Base-by-base conservation (phyloP, 805 yeast genomes). In the Suhomyces prunicola region DNA sequence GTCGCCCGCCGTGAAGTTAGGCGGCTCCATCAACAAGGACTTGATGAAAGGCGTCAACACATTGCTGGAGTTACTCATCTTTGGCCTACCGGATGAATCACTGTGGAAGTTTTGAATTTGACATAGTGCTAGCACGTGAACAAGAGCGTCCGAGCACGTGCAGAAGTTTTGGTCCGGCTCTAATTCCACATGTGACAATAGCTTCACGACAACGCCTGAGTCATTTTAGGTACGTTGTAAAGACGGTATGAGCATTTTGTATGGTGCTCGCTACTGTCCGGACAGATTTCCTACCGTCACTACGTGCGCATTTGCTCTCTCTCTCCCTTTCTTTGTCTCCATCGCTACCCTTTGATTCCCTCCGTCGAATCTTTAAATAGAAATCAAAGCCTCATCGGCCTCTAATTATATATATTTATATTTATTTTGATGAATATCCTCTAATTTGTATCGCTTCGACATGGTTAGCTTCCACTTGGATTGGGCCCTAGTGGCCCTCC, bases 1-100 rank as follows among this genome's bases (percentile, higher is more conserved):
- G 52, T 91, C 96, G 4, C 68, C 67, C 0, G 90, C 83, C 0
- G 84, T 77, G 52, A 92, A 76, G 39, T 76, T 73, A 8, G 87
- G 86, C 0, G 93, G 90, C 27, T 76, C 76, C 17, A 68, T 65
- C 36, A 89, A 67, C 42, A 91, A 75, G 51, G 85, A 79, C 70
- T 86, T 86, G 56, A 90, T 82, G 67, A 78, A 86, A 5, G 89
- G 88, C 24, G 79, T 72, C 41, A 76, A 67, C 13, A 68, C 68
- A 53, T 70, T 72, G 50, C 53, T 54, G 23, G 56, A 46, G 42
- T 31, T 48, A 31, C 26, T 35, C 50, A 26, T 40, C 54, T 17
- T 42, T 24, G 42, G 22, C 42, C 17, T 39, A 39, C 22, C n/a
- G 41, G 17, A 19, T 17, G 29, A 7, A 8, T 39, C 6, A 39